Evolutionary conservation across 371 early-diverging fungal species (phyloP).

Genomic region (Smittium culicis): DNA sequence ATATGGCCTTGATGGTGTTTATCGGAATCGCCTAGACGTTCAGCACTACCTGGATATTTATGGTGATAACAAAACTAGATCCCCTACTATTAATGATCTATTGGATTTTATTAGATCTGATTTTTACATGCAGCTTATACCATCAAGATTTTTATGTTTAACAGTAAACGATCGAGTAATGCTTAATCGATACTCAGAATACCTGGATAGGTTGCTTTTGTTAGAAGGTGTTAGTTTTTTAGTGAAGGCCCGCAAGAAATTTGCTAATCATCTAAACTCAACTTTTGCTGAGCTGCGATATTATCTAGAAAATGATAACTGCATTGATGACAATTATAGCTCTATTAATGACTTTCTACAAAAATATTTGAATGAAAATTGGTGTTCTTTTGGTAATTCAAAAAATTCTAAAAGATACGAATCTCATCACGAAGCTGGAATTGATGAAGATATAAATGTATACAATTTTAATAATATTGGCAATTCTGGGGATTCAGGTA

Average conservation of each 20-base stretch:
- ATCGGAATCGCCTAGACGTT: not conserved
- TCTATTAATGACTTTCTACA: too few species aligned
- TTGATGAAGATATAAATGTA: not conserved
- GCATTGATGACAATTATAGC: too few species aligned
- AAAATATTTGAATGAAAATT: too few species aligned
- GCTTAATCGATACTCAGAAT: not conserved
- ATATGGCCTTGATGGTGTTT: slow-evolving; percentile 10
- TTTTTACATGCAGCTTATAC: not conserved
- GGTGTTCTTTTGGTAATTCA: too few species aligned
- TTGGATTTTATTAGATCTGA: not conserved
- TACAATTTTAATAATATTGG: not conserved
- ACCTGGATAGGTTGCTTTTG: not conserved
- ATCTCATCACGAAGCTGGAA: too few species aligned
- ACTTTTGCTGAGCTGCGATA: not conserved
- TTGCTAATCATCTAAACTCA: not conserved
- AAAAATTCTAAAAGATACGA: too few species aligned
- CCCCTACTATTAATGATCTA: not conserved
- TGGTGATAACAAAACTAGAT: not conserved
- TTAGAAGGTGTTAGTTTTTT: not conserved
- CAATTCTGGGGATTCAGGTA: not conserved
- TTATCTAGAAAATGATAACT: not conserved
- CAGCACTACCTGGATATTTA: not conserved
- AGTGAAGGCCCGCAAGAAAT: not conserved
- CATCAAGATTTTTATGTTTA: not conserved
- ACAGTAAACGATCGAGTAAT: not conserved